Base-by-base conservation (phyloP, 768 basidiomycete species). In the Rhodosporidiobolus sp. region DNA sequence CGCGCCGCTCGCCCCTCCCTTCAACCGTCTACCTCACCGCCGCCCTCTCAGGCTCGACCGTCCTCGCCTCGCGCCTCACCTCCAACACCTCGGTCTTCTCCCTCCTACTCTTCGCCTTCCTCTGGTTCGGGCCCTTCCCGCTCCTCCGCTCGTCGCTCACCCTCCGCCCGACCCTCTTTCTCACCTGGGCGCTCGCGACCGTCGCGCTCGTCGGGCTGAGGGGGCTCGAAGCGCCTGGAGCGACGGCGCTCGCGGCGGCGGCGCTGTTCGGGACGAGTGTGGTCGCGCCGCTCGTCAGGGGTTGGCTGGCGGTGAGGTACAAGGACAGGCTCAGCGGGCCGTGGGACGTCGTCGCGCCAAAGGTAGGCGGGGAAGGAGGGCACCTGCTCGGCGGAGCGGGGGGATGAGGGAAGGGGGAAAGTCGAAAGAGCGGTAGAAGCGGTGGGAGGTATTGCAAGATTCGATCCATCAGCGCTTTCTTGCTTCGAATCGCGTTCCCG, bases 271-370 rank as follows among this genome's bases (percentile, higher is more conserved):
- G 90, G 7, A 65, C 63, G 53, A 62, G 63, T 32, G 67, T 75
- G 2, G 66, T 32, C 16, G 74, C 74, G 17, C 74, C 74, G 0
- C 14, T 71, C 17, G 54, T 65, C 11, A 64, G 74, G n/a, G 74
- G 74, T 4, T 71, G 66, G 69, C 60, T 75, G 63, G 46, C 43
- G 46, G 90, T 93, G 82, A 85, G 85, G 80, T 91, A 87, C 83
- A 94, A 94, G 84, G 92, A 94, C 90, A 88, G 78, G 82, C 89
- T 94, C 80, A 86, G 90, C 71, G 92, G 92, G 16, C 89, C 91
- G 73, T 94, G 92, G 92, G 92, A 94, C 80, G 65, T 49, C 0
- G 48, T 49, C 4, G 45, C 32, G 48, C 65, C 65, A 2, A 50
- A 50, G 32, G 65, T 66, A 0, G 63, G 53, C 1, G 64, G 54